These are phyloP conservation scores for Clavispora vitiphila DNA, from an alignment of 805 yeast genomes.

Conservation along the genomic window DNA sequence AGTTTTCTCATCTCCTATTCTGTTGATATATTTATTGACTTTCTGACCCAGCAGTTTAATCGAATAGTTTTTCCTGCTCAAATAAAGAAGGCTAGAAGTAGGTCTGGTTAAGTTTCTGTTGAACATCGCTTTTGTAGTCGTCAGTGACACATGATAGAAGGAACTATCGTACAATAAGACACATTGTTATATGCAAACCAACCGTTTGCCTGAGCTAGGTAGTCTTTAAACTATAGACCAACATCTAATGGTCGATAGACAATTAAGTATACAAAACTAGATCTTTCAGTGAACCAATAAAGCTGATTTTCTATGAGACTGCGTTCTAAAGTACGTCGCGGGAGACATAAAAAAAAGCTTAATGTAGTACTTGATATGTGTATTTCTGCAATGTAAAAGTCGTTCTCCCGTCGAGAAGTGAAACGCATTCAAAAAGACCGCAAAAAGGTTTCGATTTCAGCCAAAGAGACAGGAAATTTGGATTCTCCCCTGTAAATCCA, in stretches of 20 bases:
- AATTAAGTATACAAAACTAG: too few relatives aligned
- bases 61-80: constrained; percentile 7
- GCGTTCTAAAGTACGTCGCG: too few relatives aligned
- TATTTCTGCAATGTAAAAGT: too few relatives aligned
- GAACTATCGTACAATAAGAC: neutral
- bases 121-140: neutral
- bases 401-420: too few relatives aligned
- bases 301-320: too few relatives aligned
- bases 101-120: neutral
- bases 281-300: too few relatives aligned
- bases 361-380: too few relatives aligned
- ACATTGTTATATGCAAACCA: neutral
- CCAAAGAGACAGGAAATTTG: constrained; percentile 37
- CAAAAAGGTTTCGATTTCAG: constrained; percentile 1
- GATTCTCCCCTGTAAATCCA: constrained; percentile 38
- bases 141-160: neutral
- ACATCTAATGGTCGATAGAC: too few relatives aligned
- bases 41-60: constrained; percentile 15
- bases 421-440: too few relatives aligned
- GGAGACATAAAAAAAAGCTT: too few relatives aligned
- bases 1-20: constrained; percentile 31
- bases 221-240: too few relatives aligned
- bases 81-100: neutral
- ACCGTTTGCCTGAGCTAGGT: too few relatives aligned
- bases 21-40: constrained; percentile 22